phyloP scores from a whole-genome alignment of 2,329 filamentous ascomycete species.

The Penicillium palitans region DNA sequence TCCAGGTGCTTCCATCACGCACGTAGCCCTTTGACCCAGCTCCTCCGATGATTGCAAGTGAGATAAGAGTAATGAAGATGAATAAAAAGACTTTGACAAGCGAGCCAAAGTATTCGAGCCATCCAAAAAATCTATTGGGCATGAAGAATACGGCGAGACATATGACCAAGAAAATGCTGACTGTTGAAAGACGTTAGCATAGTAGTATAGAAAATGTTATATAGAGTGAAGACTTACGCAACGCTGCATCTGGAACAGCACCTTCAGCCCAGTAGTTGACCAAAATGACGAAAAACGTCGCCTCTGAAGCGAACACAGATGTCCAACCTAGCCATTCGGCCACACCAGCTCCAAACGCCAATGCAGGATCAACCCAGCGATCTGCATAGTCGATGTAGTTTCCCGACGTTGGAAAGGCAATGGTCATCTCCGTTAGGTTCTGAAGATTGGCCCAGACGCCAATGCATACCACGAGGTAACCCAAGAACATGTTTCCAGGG shows the following conservation, averaged over 20 bases:
- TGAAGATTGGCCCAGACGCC: slow-evolving; percentile 38
- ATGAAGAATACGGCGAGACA: slow-evolving; percentile 26
- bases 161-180: slow-evolving; percentile 23
- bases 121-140: slow-evolving; percentile 37
- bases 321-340: slow-evolving; percentile 22
- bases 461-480: slow-evolving; percentile 30
- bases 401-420: slow-evolving; percentile 39
- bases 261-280: slow-evolving; percentile 26
- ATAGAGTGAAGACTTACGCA: not conserved
- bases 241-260: not conserved
- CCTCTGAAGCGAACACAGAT: slow-evolving; percentile 23
- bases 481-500: slow-evolving; percentile 36
- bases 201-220: no score
- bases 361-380: slow-evolving; percentile 41
- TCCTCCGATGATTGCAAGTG: slow-evolving; percentile 41
- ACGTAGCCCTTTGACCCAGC: slow-evolving; percentile 40
- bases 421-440: slow-evolving; percentile 40
- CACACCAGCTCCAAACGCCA: slow-evolving; percentile 41
- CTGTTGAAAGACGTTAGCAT: slow-evolving; percentile 1
- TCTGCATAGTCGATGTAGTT: slow-evolving; percentile 44
- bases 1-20: slow-evolving; percentile 36
- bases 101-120: slow-evolving; percentile 39
- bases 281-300: slow-evolving; percentile 25
- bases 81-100: slow-evolving; percentile 43
- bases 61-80: slow-evolving; percentile 38